A percentile compares a stretch with the other conserved stretches of the same genome.
These are phyloP conservation scores for Blumeria graminis DNA, from an alignment of 2,329 filamentous ascomycete species.

Conservation along the genomic window DNA sequence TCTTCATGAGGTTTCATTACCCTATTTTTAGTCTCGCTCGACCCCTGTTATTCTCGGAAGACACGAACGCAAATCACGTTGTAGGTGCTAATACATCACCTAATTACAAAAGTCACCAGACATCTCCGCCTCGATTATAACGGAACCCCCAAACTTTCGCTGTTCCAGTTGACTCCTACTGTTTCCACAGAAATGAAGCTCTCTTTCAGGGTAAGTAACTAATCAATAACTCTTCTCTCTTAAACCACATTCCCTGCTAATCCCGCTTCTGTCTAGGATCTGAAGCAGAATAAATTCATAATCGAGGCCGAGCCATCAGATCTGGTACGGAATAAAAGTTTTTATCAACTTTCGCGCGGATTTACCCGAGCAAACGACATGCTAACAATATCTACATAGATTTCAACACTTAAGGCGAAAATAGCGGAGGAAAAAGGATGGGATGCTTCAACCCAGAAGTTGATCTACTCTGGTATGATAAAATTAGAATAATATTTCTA, in stretches of 20 bases:
- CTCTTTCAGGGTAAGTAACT: conserved; percentile 37
- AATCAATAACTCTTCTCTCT: conserved; percentile 3
- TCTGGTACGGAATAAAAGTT: conserved; percentile 36
- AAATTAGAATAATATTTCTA: background rate
- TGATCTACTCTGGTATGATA: conserved; percentile 81
- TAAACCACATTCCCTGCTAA: background rate
- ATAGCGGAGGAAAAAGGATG: conserved; percentile 83
- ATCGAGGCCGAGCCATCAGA: conserved; percentile 87
- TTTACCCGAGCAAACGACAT: background rate
- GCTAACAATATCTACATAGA: conserved; percentile 24
- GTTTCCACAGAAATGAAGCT: conserved; percentile 34
- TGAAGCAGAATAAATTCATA: conserved; percentile 96
- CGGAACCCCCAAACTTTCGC: too few species aligned
- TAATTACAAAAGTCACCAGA: too few species aligned
- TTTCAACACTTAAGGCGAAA: conserved; percentile 78
- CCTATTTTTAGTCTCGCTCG: too few species aligned
- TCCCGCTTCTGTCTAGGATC: conserved; percentile 37
- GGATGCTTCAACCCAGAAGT: conserved; percentile 74
- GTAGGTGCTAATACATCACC: too few species aligned
- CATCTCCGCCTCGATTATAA: too few species aligned
- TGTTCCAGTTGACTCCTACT: too few species aligned
- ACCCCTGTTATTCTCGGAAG: too few species aligned
- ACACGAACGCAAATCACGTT: too few species aligned
- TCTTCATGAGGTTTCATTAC: too few species aligned
- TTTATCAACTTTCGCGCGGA: background rate